Evolutionary conservation across 768 basidiomycete genomes (phyloP), one percentile per base, ranked within the genome.

Genomic region (Harrya chromipes): DNA sequence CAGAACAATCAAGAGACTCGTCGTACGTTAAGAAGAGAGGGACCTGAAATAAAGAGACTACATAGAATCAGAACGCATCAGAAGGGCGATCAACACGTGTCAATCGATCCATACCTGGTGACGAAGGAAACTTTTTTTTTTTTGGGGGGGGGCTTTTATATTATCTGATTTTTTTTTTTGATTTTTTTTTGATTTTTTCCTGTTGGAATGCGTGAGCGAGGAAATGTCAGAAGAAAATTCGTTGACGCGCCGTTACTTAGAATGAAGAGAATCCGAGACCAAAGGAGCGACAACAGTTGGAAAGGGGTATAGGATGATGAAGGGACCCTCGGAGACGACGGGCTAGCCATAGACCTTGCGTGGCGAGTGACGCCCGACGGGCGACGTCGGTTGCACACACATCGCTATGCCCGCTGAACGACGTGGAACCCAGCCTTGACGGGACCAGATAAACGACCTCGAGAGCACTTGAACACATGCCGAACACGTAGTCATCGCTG

Each of bases 261-360:
- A 52, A 29, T 10, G 11, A 6, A 31, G 3, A 39, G 26, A 41
- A 27, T 23, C 20, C 21, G 14, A 38, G 19, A 16, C 27, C 45
- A 43, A 43, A 46, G 34, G 27, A 47, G 29, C 9, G 35, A 52
- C 34, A 11, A 20, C 13, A 38, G n/a, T 17, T 27, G 41, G 7
- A 40, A 50, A 38, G 9, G 52, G 52, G 50, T 54, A 54, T 54
- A 55, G 6, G 47, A 26, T 17, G 53, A 46, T 20, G 47, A 53
- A 29, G 40, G 26, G 43, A 33, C 13, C 34, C 33, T 31, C 11
- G n/a, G 4, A 17, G 12, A 14, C 16, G 43, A 44, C 33, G 14
- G 11, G 26, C 21, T 35, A 40, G 23, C 19, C 11, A 29, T 46
- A 14, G 23, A 19, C 36, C 36, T 29, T 19, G 43, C 9, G 2